These are phyloP conservation scores for Kodamaea alishanica DNA, from an alignment of 1,139 yeast species.

Conservation along the genomic window DNA sequence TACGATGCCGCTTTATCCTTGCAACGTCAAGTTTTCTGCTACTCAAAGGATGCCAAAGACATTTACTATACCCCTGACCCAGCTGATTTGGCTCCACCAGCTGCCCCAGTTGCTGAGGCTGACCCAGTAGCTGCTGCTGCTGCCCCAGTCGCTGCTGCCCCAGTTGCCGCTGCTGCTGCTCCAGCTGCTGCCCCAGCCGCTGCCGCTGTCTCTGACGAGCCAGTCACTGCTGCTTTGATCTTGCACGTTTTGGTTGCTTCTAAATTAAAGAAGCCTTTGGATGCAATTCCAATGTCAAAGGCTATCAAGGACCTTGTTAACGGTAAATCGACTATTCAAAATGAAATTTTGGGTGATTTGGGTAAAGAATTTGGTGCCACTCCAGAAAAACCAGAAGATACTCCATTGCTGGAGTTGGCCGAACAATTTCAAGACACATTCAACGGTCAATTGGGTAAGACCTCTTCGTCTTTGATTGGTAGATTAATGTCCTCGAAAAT, in stretches of 20 bases:
- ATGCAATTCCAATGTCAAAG: slow-evolving; percentile 80
- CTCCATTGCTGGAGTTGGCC: slow-evolving; percentile 92
- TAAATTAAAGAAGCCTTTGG: slow-evolving; percentile 86
- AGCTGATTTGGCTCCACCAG: slow-evolving; percentile 52
- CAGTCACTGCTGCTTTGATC: slow-evolving; percentile 78
- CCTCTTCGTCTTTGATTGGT: slow-evolving; percentile 81
- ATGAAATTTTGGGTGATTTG: slow-evolving; percentile 95
- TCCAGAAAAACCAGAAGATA: slow-evolving; percentile 98
- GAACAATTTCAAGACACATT: slow-evolving; percentile 91
- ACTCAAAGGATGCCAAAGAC: slow-evolving; percentile 92
- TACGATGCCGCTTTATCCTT: slow-evolving; percentile 96
- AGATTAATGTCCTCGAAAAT: slow-evolving; percentile 93
- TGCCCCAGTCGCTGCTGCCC: slow-evolving; percentile 43
- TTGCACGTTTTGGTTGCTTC: slow-evolving; percentile 92
- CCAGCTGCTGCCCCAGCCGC: slow-evolving; percentile 70
- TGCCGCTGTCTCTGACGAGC: slow-evolving; percentile 81
- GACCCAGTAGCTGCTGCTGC: slow-evolving; percentile 39
- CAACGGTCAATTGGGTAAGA: slow-evolving; percentile 87
- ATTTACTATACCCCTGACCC: slow-evolving; percentile 95
- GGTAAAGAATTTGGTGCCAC: slow-evolving; percentile 97
- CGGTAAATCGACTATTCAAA: slow-evolving; percentile 97
- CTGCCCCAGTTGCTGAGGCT: slow-evolving; percentile 24
- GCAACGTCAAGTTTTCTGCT: slow-evolving; percentile 94
- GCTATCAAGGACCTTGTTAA: slow-evolving; percentile 96
- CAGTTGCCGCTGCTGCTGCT: slow-evolving; percentile 48